Evolutionary conservation across 805 yeast species (phyloP).

Genomic region (Pichia gijzeniarum): DNA sequence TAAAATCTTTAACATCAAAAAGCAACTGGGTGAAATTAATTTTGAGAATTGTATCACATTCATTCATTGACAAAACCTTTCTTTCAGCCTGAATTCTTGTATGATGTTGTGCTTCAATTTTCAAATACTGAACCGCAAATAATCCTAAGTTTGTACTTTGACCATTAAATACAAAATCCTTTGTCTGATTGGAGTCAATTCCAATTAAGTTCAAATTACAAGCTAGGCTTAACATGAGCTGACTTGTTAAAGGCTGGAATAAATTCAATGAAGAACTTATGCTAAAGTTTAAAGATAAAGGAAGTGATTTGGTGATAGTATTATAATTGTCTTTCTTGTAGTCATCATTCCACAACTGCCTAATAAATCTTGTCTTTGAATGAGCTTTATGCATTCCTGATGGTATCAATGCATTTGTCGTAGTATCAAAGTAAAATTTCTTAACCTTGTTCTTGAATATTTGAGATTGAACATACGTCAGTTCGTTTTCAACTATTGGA

Average conservation of each 20-base stretch:
- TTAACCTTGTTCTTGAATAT: slow-evolving; percentile 6
- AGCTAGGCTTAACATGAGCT: background rate
- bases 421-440: slow-evolving; percentile 6
- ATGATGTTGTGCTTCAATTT: too few species aligned
- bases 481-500: background rate
- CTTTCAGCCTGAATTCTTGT: too few species aligned
- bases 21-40: background rate
- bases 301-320: slow-evolving; percentile 4
- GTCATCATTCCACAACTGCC: slow-evolving; percentile 6
- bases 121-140: slow-evolving; percentile 3
- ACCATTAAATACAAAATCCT: slow-evolving; percentile 9
- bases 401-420: slow-evolving; percentile 4
- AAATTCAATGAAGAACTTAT: background rate
- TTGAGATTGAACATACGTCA: background rate
- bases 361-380: slow-evolving; percentile 6
- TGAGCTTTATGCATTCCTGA: slow-evolving; percentile 2
- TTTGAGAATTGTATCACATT: background rate
- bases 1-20: slow-evolving; percentile 9
- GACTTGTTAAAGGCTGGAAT: slow-evolving; percentile 1
- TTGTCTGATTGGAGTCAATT: background rate
- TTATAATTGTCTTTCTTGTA: slow-evolving; percentile 5
- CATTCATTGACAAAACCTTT: too few species aligned
- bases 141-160: slow-evolving; percentile 9
- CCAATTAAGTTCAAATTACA: slow-evolving; percentile 2
- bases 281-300: background rate